A percentile compares a stretch with the other conserved stretches of the same genome.
Conservation (phyloP, 768 basidiomycete species). For the Rhizopogon vesiculosus region DNA sequence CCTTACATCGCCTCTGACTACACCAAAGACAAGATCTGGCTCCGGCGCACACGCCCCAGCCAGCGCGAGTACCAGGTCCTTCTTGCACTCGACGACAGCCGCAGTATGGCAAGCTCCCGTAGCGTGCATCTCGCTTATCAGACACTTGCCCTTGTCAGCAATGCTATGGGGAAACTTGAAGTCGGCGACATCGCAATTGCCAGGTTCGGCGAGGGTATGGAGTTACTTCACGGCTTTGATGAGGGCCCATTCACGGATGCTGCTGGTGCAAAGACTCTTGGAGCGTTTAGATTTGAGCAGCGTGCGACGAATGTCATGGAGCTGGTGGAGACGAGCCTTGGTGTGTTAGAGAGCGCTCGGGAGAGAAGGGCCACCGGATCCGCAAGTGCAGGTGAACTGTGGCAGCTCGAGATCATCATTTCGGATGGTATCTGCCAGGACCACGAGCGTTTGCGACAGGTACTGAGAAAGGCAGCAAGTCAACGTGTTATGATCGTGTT, state of each 20-base stretch:
- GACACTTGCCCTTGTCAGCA: conserved; percentile 87
- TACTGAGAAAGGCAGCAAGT: conserved; percentile 82
- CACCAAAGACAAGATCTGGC: conserved; percentile 99
- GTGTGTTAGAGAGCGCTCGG: conserved; percentile 71
- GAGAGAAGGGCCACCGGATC: conserved; percentile 55
- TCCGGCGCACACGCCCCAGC: conserved; percentile 89
- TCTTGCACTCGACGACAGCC: conserved; percentile 92
- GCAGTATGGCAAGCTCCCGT: conserved; percentile 63
- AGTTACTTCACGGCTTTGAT: conserved; percentile 85
- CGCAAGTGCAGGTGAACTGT: conserved; percentile 68
- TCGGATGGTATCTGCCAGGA: conserved; percentile 99
- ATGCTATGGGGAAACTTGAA: conserved; percentile 87
- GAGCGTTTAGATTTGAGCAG: conserved; percentile 86
- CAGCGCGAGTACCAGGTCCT: conserved; percentile 95
- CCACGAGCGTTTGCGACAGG: conserved; percentile 76
- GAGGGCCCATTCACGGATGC: conserved; percentile 77
- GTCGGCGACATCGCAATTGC: conserved; percentile 93
- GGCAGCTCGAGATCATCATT: conserved; percentile 98
- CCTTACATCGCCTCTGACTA: conserved; percentile 98
- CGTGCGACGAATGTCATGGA: conserved; percentile 82
- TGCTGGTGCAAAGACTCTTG: conserved; percentile 75
- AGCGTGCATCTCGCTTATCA: conserved; percentile 86
- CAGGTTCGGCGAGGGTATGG: conserved; percentile 84
- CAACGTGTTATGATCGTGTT: conserved; percentile 95
- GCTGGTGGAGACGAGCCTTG: conserved; percentile 75